Percentiles rank a stretch among this genome's conserved stretches.
phyloP scores from a whole-genome alignment of 345 rosid species.

The Sonneratia caseolaris region DNA sequence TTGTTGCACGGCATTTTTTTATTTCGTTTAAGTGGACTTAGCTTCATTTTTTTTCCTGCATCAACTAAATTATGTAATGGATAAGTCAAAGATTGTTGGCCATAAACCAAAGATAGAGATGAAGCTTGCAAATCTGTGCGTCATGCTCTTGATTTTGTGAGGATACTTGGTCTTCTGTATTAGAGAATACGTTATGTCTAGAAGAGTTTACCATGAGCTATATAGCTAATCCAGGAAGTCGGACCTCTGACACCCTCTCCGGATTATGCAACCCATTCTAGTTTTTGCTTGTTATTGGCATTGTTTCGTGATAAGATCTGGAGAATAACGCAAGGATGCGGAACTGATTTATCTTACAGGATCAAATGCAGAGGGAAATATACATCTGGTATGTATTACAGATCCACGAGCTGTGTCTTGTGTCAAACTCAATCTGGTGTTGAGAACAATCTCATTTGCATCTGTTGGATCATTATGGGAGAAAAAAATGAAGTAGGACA shows the following conservation, averaged over 20 bases:
- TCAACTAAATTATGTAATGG: neutral
- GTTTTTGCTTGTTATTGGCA: neutral
- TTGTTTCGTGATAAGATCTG: neutral
- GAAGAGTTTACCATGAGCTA: no score
- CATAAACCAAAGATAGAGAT: neutral
- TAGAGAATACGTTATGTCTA: no score
- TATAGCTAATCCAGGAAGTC: no score
- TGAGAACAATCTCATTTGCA: neutral
- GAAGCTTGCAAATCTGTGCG: neutral
- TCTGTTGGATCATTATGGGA: neutral
- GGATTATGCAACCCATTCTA: no score
- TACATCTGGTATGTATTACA: neutral
- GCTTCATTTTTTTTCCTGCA: neutral
- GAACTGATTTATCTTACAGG: neutral
- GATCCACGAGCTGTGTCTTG: neutral
- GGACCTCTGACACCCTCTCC: no score
- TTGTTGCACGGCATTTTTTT: no score
- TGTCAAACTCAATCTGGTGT: neutral
- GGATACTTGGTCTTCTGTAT: no score
- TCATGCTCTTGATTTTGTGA: no score
- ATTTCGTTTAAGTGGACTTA: no score
- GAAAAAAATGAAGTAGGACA: slow-evolving; percentile 11
- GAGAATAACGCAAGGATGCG: neutral
- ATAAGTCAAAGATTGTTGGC: neutral
- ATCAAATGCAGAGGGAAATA: neutral